These are phyloP conservation scores for Picea glauca DNA, from an alignment of 75 land plant genomes.

Conservation along the genomic window DNA sequence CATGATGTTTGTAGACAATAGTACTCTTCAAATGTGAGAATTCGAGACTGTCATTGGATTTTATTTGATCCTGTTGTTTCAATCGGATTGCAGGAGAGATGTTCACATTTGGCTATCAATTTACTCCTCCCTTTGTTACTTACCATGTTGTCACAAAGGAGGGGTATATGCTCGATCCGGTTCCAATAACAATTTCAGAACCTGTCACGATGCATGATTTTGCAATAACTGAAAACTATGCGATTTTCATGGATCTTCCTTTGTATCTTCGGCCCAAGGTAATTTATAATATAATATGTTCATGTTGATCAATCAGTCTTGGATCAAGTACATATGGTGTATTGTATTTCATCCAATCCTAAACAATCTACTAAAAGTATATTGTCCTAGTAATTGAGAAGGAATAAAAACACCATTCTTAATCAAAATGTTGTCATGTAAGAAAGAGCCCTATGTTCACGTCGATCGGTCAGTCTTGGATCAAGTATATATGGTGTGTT, in stretches of 20 bases:
- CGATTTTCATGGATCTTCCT: slow-evolving; percentile 51
- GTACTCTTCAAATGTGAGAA: background rate
- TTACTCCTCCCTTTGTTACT: slow-evolving; percentile 12
- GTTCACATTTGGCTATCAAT: slow-evolving; percentile 29
- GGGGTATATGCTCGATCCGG: slow-evolving; percentile 31
- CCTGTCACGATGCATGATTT: slow-evolving; percentile 39
- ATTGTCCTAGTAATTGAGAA: background rate
- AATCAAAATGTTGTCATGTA: background rate
- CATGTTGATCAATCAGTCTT: background rate
- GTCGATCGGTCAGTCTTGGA: too few species aligned
- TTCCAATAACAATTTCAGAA: slow-evolving; percentile 27
- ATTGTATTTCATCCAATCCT: background rate
- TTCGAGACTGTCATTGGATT: background rate
- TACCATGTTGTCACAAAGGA: slow-evolving; percentile 43
- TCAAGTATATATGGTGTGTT: too few species aligned
- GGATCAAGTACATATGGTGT: background rate
- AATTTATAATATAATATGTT: background rate
- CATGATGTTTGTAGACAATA: too few species aligned
- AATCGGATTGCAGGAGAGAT: slow-evolving; percentile 23
- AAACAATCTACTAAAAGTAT: background rate
- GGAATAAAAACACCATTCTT: background rate
- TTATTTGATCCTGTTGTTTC: background rate
- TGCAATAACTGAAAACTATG: slow-evolving; percentile 44
- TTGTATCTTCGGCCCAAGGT: slow-evolving; percentile 17
- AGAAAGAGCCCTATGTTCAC: background rate